Evolutionary conservation across 495 filamentous ascomycete species (phyloP).

Genomic region (Neurospora cerealis): DNA sequence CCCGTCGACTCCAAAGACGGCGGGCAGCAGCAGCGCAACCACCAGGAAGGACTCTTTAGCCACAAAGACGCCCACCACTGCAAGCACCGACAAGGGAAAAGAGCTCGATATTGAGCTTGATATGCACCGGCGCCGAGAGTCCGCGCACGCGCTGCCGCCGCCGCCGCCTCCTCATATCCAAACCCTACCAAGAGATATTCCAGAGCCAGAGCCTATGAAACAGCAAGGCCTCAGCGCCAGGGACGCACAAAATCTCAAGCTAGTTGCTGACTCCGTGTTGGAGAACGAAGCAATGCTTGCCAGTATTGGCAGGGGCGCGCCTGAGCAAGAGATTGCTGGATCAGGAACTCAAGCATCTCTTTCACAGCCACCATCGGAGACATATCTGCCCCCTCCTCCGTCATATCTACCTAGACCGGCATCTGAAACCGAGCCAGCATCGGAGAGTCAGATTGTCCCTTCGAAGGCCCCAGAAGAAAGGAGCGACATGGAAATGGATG

Average conservation of each 20-base stretch:
- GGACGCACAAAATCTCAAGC: neutral
- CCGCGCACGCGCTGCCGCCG: neutral
- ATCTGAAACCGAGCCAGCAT: constrained; percentile 1
- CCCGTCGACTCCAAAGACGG: constrained; percentile 58
- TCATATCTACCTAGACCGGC: neutral
- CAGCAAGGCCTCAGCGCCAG: neutral
- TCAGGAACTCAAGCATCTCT: neutral
- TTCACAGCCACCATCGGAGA: neutral
- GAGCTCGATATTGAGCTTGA: constrained; percentile 13
- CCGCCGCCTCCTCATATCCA: constrained; percentile 1
- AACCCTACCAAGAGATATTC: neutral
- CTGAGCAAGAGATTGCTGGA: neutral
- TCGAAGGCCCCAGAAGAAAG: neutral
- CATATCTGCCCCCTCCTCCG: neutral
- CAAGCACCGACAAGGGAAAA: constrained; percentile 21
- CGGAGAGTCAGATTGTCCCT: constrained; percentile 12
- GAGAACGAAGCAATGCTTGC: neutral
- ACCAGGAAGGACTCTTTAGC: constrained; percentile 19
- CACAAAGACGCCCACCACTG: constrained; percentile 18
- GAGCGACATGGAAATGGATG: neutral
- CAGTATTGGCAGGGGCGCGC: neutral
- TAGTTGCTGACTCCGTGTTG: neutral
- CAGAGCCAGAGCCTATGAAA: neutral
- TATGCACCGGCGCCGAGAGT: constrained; percentile 1
- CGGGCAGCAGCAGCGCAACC: constrained; percentile 10